These are phyloP conservation scores for Botrytis elliptica DNA, from an alignment of 2,329 filamentous ascomycete species.

Conservation along the genomic window DNA sequence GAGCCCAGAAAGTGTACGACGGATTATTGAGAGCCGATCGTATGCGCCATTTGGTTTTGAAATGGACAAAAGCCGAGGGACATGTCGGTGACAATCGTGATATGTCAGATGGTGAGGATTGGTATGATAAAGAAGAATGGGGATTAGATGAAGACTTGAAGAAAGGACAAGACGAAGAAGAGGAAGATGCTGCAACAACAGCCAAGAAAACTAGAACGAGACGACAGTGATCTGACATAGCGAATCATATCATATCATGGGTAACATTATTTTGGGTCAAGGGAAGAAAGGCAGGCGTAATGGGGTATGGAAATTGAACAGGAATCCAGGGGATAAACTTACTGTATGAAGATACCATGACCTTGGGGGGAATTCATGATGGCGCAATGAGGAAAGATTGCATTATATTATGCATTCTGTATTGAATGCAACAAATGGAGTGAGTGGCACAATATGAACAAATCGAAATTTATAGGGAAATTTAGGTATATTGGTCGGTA, in stretches of 20 bases:
- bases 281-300: slow-evolving; percentile 14
- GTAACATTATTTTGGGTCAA: background rate
- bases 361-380: slow-evolving; percentile 9
- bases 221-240: slow-evolving; percentile 35
- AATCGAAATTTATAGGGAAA: background rate
- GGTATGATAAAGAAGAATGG: slow-evolving; percentile 84
- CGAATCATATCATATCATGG: background rate
- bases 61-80: slow-evolving; percentile 76
- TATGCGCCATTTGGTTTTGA: slow-evolving; percentile 67
- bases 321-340: background rate
- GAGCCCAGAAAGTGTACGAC: slow-evolving; percentile 64
- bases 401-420: slow-evolving; percentile 15
- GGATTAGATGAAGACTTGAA: slow-evolving; percentile 69
- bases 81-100: slow-evolving; percentile 63
- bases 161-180: slow-evolving; percentile 80
- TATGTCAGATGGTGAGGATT: slow-evolving; percentile 86
- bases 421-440: slow-evolving; percentile 5
- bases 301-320: slow-evolving; percentile 17
- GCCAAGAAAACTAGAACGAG: slow-evolving; percentile 51
- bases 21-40: slow-evolving; percentile 72
- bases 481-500: background rate
- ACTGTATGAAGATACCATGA: slow-evolving; percentile 19
- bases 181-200: slow-evolving; percentile 61
- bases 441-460: background rate
- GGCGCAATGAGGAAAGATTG: slow-evolving; percentile 16